Evolutionary conservation across 176 grass and related monocot species (phyloP), one percentile per base, ranked within the genome.

Genomic region (Alopecurus myosuroides): DNA sequence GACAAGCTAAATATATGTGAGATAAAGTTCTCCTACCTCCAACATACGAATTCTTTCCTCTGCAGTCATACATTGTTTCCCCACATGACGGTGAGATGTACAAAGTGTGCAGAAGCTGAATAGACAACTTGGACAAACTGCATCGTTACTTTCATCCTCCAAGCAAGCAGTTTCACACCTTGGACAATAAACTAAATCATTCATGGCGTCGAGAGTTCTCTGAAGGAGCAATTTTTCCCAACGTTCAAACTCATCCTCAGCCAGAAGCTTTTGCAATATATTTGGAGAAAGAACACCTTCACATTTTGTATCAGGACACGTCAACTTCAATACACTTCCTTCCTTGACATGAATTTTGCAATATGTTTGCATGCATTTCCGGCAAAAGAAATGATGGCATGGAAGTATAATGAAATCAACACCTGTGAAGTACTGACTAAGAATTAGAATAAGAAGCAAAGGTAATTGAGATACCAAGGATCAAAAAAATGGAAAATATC

Each of bases 41-140:
- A 96, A 84, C 76, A 96, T 87, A 36, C 42, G 41, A 77, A 91
- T 79, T 40, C 76, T 92, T 49, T 76, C 71, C 81, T 77, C 86
- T 80, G 84, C 72, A 77, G 87, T 76, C 82, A 93, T 60, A 82
- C 94, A 93, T 15, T 70, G 6, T 37, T 82, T 76, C 26, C 94
- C 94, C 36, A 96, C 91, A 87, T 96, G 94, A 30, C 84, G 80
- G 17, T 55, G 70, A 14, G 83, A 53, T 88, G 70, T 87, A 56
- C 94, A 96, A 52, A 96, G 61, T 35, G 91, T 87, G 73, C 91
- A 96, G 81, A 96, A 96, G 70, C 86, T 96, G 89, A 93, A 96
- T 51, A 83, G 83, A 79, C 91, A 96, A 64, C 64, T 70, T 19
- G 88, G 80, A 57, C 94, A 96, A 76, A 93, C 91, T 71, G 94